These are phyloP conservation scores for Lipomyces starkeyi DNA, from an alignment of 805 yeast species.

Conservation along the genomic window DNA sequence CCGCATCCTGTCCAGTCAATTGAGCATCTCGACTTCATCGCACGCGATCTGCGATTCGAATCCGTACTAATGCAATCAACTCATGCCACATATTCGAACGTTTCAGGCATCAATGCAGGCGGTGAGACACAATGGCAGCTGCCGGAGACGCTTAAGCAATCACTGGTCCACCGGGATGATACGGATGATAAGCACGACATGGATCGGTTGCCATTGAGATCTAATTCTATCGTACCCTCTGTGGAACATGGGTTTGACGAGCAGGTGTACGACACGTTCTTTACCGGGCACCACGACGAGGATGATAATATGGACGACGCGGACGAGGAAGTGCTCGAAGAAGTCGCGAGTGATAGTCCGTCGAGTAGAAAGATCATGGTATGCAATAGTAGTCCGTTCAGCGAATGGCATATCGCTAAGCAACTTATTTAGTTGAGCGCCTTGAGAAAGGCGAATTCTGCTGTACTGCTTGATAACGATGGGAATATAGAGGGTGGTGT, in stretches of 20 bases:
- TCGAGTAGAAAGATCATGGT: not conserved
- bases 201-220: not conserved
- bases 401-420: not conserved
- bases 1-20: no score
- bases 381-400: not conserved
- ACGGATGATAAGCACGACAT: not conserved
- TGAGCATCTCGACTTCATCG: no score
- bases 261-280: not conserved
- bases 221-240: not conserved
- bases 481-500: constrained; percentile 14
- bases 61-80: no score
- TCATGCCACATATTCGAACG: no score
- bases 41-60: no score
- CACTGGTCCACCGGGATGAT: no score
- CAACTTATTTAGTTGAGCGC: constrained; percentile 5
- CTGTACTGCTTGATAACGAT: constrained; percentile 18
- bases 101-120: no score
- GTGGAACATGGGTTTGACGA: not conserved
- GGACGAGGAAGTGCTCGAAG: not conserved
- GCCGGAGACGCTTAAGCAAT: no score
- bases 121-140: no score
- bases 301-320: not conserved
- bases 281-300: not conserved
- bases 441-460: constrained; percentile 19
- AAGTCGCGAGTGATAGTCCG: not conserved